Conservation (phyloP, 352 stramenopile species). For the Globisporangium lucens region DNA sequence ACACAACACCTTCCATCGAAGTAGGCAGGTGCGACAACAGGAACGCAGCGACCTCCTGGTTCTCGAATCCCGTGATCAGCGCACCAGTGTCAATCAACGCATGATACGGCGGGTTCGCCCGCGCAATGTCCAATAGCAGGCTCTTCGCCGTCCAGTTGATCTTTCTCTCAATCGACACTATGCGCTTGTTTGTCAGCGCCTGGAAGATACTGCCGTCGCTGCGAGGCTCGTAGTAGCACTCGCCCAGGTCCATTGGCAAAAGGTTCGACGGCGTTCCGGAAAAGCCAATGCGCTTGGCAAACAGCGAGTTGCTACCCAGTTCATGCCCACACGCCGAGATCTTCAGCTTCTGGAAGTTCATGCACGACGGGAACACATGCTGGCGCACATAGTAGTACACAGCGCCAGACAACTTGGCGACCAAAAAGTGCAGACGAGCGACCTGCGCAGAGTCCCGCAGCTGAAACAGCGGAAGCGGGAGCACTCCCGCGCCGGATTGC, state of each 20-base stretch:
- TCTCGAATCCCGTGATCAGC: constrained; percentile 89
- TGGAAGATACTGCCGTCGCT: constrained; percentile 99
- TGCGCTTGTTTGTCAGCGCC: constrained; percentile 92
- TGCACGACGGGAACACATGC: constrained; percentile 98
- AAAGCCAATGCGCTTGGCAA: constrained; percentile 97
- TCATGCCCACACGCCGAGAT: constrained; percentile 99
- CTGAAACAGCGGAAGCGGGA: constrained; percentile 97
- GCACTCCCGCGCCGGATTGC: constrained; percentile 40
- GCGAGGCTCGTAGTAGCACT: constrained; percentile 97
- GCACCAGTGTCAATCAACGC: constrained; percentile 91
- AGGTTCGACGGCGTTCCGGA: constrained; percentile 99
- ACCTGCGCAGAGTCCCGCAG: constrained; percentile 96
- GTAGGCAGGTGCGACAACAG: constrained; percentile 71
- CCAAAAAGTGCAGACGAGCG: constrained; percentile 90
- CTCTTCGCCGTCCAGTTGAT: constrained; percentile 76
- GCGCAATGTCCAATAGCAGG: constrained; percentile 78
- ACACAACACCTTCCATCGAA: constrained; percentile 90
- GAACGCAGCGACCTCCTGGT: constrained; percentile 84
- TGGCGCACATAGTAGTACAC: constrained; percentile 98
- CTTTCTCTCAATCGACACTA: constrained; percentile 86
- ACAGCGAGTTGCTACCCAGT: constrained; percentile 97
- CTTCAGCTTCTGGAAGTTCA: constrained; percentile 99
- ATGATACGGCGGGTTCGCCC: constrained; percentile 70
- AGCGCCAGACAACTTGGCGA: constrained; percentile 92
- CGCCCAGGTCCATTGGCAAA: constrained; percentile 97